Base-by-base conservation (phyloP, 352 stramenopile genomes). In the Phytophthora ramorum region DNA sequence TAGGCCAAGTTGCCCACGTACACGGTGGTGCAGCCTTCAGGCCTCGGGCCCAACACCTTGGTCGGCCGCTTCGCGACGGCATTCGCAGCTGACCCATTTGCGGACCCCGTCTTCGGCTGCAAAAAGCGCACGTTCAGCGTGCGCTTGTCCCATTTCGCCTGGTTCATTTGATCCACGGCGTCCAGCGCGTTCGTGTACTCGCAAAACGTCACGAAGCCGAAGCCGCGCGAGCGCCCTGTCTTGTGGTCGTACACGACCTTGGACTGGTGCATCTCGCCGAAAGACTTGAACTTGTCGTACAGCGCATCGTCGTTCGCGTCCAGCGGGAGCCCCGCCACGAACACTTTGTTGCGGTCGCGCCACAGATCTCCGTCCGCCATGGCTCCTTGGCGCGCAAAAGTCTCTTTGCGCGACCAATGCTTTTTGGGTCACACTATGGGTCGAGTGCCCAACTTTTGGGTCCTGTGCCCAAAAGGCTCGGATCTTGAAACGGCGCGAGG, bases 1-100 rank as follows among this genome's bases (percentile, higher is more conserved):
- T 99, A 99, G 2, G 97, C 91, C 59, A 99, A 71, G 75, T 99
- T 99, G 41, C 95, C 91, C 3, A 98, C 94, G 77, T 98, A 99
- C 10, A 99, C 67, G 13, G 87, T 98, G 26, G 79, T 89, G 72
- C 97, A 99, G 10, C 81, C 82, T 47, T 93, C 75, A 0, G 95
- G 95, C 40, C 82, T 76, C 3, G 81, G 84, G 0, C 82, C 83
- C 53, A 93, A 75, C 19, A 85, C 76, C 53, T 92, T 90, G 6
- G 64, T 61, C 1, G 81, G 73, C 2, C 65, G 62, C 12, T 44
- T 37, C 16, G 43, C 61, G 37, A 60, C 34, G 8, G 49, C 53
- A 20, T 45, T 26, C 3, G 22, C 62, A 38, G 28, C 54, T 20
- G 70, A 76, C 19, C 64, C 64, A 52, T 37, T 74, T 59, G 24